Conservation (phyloP, 495 filamentous ascomycete genomes). For the Neurospora sp. region DNA sequence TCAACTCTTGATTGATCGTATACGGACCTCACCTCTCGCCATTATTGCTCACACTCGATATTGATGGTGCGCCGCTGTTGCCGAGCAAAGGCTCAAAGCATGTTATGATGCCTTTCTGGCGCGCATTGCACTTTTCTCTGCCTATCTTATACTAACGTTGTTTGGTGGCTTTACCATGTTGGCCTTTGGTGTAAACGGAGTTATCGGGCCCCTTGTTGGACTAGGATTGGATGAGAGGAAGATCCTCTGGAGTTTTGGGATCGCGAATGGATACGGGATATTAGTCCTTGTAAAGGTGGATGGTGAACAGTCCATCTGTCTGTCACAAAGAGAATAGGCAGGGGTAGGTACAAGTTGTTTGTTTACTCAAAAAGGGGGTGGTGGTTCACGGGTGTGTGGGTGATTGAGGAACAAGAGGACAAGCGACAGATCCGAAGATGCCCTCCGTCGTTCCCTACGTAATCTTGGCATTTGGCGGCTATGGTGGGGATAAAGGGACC, state of each 20-base stretch:
- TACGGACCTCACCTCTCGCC: not conserved
- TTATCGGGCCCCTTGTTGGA: not conserved
- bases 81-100: not conserved
- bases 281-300: not conserved
- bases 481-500: not conserved
- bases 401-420: not conserved
- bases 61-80: not conserved
- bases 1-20: conserved; percentile 25
- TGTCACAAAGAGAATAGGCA: not conserved
- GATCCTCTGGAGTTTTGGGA: not conserved
- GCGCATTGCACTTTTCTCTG: not conserved
- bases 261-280: not conserved
- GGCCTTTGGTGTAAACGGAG: not conserved
- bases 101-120: not conserved
- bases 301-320: not conserved
- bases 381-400: not conserved
- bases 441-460: not conserved
- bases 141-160: not conserved
- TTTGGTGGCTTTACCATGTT: not conserved
- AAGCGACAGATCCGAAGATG: not conserved
- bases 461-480: not conserved
- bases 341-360: not conserved
- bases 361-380: not conserved
- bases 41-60: not conserved
- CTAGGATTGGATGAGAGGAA: not conserved